Evolutionary conservation across 352 stramenopile species (phyloP).

Genomic region (Phytophthora pseudosyringae): DNA sequence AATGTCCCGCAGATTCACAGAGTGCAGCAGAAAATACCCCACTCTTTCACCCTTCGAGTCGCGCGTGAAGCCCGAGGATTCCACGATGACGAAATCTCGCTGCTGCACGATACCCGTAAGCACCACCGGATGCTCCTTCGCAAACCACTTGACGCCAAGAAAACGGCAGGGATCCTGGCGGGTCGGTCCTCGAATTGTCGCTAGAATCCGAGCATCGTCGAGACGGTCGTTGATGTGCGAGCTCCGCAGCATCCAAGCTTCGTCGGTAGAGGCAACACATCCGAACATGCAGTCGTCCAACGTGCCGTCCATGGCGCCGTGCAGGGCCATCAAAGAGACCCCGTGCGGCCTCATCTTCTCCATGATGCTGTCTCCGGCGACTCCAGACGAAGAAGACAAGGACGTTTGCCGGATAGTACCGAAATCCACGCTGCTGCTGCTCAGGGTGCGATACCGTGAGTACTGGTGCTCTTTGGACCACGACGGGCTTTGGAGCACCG

Average conservation of each 20-base stretch:
- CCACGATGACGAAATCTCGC: constrained; percentile 50
- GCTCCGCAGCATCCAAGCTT: constrained; percentile 48
- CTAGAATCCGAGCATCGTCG: constrained; percentile 51
- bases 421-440: neutral
- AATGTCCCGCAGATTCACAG: constrained; percentile 39
- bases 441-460: constrained; percentile 10
- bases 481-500: constrained; percentile 9
- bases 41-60: constrained; percentile 39
- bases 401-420: neutral
- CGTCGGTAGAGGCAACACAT: constrained; percentile 43
- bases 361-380: constrained; percentile 29
- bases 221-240: constrained; percentile 56
- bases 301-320: constrained; percentile 47
- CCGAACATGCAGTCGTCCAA: constrained; percentile 63
- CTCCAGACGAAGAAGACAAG: constrained; percentile 12
- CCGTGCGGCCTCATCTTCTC: constrained; percentile 33
- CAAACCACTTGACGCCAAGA: constrained; percentile 66
- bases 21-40: constrained; percentile 56
- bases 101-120: constrained; percentile 50
- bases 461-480: constrained; percentile 17
- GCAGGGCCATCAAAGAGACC: constrained; percentile 48
- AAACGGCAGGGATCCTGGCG: constrained; percentile 50
- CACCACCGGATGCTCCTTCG: constrained; percentile 47
- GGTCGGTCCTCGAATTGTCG: constrained; percentile 41
- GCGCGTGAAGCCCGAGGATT: constrained; percentile 22